These are phyloP conservation scores for Fusarium lateritium DNA, from an alignment of 2,329 filamentous ascomycete species.

Conservation along the genomic window DNA sequence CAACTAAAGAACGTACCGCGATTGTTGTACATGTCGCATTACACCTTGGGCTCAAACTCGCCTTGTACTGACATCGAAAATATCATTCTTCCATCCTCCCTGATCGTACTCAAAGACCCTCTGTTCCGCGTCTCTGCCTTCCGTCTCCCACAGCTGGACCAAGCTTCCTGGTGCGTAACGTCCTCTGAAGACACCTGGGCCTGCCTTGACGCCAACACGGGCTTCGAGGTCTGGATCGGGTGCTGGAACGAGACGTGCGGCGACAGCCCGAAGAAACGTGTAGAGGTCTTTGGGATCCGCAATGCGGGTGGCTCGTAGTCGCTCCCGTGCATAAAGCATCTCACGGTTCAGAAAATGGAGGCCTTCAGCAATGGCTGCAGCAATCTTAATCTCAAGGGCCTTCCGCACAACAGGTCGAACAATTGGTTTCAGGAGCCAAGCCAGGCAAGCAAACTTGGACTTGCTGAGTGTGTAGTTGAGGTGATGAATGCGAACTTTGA, in stretches of 20 bases:
- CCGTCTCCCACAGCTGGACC: slow-evolving; percentile 90
- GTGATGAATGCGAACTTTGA: slow-evolving; percentile 88
- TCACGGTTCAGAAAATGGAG: slow-evolving; percentile 86
- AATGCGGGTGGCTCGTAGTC: slow-evolving; percentile 87
- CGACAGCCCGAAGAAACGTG: slow-evolving; percentile 86
- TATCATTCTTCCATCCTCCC: slow-evolving; percentile 85
- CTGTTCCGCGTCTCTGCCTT: slow-evolving; percentile 79
- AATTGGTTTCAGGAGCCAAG: slow-evolving; percentile 88
- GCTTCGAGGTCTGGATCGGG: slow-evolving; percentile 84
- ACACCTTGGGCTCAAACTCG: slow-evolving; percentile 33
- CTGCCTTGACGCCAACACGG: slow-evolving; percentile 76
- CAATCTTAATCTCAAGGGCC: slow-evolving; percentile 84
- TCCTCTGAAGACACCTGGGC: slow-evolving; percentile 78
- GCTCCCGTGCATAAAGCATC: slow-evolving; percentile 86
- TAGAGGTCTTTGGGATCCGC: slow-evolving; percentile 82
- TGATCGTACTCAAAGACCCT: slow-evolving; percentile 80
- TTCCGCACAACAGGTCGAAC: slow-evolving; percentile 85
- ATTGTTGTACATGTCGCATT: slow-evolving; percentile 14
- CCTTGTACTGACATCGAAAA: slow-evolving; percentile 75
- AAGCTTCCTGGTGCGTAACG: slow-evolving; percentile 92
- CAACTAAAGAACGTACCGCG: slow-evolving; percentile 27
- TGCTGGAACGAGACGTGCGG: slow-evolving; percentile 79
- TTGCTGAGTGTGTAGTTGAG: slow-evolving; percentile 83
- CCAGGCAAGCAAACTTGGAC: slow-evolving; percentile 82
- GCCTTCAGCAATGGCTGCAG: slow-evolving; percentile 76